phyloP scores from a whole-genome alignment of 2,329 filamentous ascomycete genomes.

The Trichoderma sp. region DNA sequence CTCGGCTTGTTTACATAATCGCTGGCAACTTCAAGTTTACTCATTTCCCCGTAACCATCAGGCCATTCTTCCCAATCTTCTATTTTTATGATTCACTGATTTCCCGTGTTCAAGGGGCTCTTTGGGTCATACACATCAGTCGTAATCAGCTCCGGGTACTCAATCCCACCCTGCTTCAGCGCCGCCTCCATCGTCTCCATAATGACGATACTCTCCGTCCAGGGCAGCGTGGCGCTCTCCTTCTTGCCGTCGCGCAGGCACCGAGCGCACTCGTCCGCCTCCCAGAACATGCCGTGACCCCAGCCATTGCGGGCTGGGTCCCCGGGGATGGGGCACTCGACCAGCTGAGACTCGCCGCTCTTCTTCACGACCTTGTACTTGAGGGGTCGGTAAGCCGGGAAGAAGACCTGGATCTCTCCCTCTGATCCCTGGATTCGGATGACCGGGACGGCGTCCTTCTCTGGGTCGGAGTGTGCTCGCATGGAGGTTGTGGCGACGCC shows the following conservation, averaged over 20 bases:
- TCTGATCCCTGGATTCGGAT: constrained; percentile 80
- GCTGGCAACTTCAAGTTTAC: neutral
- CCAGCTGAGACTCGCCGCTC: constrained; percentile 52
- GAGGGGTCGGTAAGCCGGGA: constrained; percentile 70
- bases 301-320: constrained; percentile 52
- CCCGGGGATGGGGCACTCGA: constrained; percentile 58
- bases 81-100: constrained; percentile 33
- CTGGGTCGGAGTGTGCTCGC: constrained; percentile 64
- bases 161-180: constrained; percentile 56
- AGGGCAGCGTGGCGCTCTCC: constrained; percentile 72
- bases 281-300: constrained; percentile 89
- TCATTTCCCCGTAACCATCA: neutral
- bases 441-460: constrained; percentile 59
- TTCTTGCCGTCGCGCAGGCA: constrained; percentile 76
- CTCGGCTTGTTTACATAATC: neutral
- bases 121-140: constrained; percentile 62
- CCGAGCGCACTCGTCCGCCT: constrained; percentile 77
- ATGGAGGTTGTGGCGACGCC: constrained; percentile 72
- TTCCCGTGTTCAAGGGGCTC: constrained; percentile 65
- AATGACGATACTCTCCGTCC: constrained; percentile 78
- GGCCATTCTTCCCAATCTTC: neutral
- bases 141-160: constrained; percentile 60
- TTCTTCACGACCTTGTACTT: constrained; percentile 66
- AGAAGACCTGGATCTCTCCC: constrained; percentile 81
- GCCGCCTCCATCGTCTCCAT: constrained; percentile 73